Evolutionary conservation across 2,329 filamentous ascomycete genomes (phyloP).

Genomic region (Nothophaeocryptopus gaeumannii): DNA sequence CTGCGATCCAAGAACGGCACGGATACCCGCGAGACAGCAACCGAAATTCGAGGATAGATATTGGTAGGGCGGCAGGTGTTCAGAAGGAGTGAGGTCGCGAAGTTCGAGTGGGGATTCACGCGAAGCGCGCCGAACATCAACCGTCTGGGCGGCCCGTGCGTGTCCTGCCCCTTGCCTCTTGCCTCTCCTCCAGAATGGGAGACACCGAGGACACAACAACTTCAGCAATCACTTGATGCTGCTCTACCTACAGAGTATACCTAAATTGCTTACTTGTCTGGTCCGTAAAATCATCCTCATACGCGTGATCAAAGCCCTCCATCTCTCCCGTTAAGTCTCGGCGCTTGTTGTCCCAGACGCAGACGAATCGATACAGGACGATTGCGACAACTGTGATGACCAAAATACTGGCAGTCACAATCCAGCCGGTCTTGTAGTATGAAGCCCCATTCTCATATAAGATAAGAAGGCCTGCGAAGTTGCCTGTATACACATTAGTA

Average conservation of each 20-base stretch:
- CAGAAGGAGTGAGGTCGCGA: no score
- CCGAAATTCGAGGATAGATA: no score
- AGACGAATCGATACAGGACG: constrained; percentile 46
- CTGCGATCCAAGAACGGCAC: no score
- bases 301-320: constrained; percentile 54
- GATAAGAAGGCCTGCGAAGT: constrained; percentile 47
- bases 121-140: no score
- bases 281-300: constrained; percentile 54
- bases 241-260: constrained; percentile 5
- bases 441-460: constrained; percentile 44
- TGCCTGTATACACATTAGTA: constrained; percentile 29
- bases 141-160: no score
- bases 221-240: no score
- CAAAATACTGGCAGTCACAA: constrained; percentile 36
- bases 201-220: no score
- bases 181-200: no score
- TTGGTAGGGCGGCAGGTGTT: no score
- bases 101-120: no score
- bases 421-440: constrained; percentile 41
- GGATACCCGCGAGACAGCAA: no score
- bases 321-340: constrained; percentile 43
- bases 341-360: constrained; percentile 44
- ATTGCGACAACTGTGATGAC: constrained; percentile 38
- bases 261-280: constrained; percentile 30
- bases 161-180: no score